A percentile compares a stretch with the other conserved stretches of the same genome.
phyloP scores from a whole-genome alignment of 345 rosid species.

The Boechera stricta region DNA sequence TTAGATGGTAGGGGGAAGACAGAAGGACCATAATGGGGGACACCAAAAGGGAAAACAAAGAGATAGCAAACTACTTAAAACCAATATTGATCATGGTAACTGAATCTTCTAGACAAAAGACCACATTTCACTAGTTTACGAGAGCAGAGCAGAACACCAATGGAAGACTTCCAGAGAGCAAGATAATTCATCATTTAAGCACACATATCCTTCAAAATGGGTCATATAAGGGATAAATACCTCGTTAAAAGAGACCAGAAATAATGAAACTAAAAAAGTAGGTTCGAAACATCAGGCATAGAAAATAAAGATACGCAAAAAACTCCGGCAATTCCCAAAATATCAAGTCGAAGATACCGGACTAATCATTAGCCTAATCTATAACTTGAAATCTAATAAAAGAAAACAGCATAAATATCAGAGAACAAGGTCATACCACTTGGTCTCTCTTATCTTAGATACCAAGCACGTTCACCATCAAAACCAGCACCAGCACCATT shows the following conservation, averaged over 20 bases:
- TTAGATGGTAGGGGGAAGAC: conserved; percentile 20
- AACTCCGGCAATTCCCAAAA: conserved; percentile 18
- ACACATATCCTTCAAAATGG: conserved; percentile 25
- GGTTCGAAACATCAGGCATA: conserved; percentile 10
- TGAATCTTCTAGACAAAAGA: not conserved
- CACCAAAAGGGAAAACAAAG: conserved; percentile 11
- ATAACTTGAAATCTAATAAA: conserved; percentile 30
- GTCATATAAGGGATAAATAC: conserved; percentile 11
- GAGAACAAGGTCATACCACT: conserved; percentile 23
- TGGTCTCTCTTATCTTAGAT: conserved; percentile 37
- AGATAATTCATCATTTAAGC: not conserved
- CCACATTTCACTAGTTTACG: not conserved
- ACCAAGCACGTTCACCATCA: conserved; percentile 47
- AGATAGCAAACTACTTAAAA: conserved; percentile 4
- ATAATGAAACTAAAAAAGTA: conserved; percentile 10
- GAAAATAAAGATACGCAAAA: conserved; percentile 18
- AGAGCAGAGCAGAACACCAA: conserved; percentile 9
- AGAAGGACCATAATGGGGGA: not conserved
- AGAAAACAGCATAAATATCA: conserved; percentile 21
- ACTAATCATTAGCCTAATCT: conserved; percentile 37
- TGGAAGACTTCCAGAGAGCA: not conserved
- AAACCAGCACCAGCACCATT: conserved; percentile 33
- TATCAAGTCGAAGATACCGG: conserved; percentile 20
- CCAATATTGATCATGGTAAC: not conserved
- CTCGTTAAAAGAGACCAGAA: conserved; percentile 11